Base-by-base conservation (phyloP, 1,139 yeast species). In the Saccharomyces hybrid region DNA sequence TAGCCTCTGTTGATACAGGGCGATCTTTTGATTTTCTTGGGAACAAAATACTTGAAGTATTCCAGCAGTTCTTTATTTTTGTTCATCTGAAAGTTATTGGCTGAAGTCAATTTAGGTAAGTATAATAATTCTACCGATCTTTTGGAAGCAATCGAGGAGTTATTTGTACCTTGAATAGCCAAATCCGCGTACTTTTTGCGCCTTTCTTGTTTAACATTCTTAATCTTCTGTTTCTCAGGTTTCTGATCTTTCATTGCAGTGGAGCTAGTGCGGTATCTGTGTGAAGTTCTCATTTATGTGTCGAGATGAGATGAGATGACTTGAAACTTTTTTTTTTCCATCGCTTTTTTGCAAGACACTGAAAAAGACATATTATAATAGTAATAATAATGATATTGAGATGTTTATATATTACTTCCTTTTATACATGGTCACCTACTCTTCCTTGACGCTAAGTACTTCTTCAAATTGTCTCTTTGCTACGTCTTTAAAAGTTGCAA, bases 1-100 rank as follows among this genome's bases (percentile, higher is more conserved):
- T 88, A 88, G 0, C 95, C 96, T 62, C 95, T 71, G 62, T 88
- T 88, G 48, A 88, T 86, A 11, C 88, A 85, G 0, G 96, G 95
- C 0, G 93, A 83, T 56, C 95, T 73, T 65, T 93, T 74, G 4
- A 61, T 56, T 60, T 82, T 81, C 5, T 82, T 82, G 26, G 81
- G 80, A 0, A 88, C 95, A 70, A 88, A 88, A 59, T 77, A 74
- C 56, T 82, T 77, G 67, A 87, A 86, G 71, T 82, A 84, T 63
- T 79, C 82, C 26, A 4, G 49, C 48, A 2, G 52, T 41, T 20
- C 70, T 68, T 55, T 65, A 32, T 54, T 56, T 13, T 54, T 50
- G 49, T 75, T 72, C 20, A 78, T 75, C 3, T 38, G 44, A 27
- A 44, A 38, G 6, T 46, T 30, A 23, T 32, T 42, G 9, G 44